Base-by-base conservation (phyloP, 345 rosid genomes). In the Syzygium oleosum region DNA sequence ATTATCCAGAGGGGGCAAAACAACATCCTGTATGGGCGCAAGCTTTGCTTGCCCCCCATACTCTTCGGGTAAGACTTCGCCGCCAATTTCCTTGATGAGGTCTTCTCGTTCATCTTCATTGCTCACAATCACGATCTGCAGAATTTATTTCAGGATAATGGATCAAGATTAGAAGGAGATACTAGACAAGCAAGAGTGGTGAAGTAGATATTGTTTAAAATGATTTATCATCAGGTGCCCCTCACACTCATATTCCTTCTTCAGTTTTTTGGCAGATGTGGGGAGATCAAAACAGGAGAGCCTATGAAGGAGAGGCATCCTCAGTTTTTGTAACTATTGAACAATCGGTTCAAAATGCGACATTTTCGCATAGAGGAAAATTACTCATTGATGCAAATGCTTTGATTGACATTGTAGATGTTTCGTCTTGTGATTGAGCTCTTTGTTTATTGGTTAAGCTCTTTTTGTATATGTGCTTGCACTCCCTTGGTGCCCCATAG, bases 31-130 rank as follows among this genome's bases (percentile, higher is more conserved):
- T 22, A 95, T 79, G 14, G 91, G 85, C 25, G 93, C 91, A 79
- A 94, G 92, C 88, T 91, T 95, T 85, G 97, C 96, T 88, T 88
- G 90, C 52, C 99, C 99, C 99, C 99, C 98, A 17, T 93, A 94
- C 43, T 95, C 98, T 88, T 93, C 94, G 0, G 98, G 99, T 88
- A 97, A 77, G 21, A 86, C 86, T 41, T 95, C 97, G 86, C 91
- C 88, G 14, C 98, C 98, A 22, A 96, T 59, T 87, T 94, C 95
- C 86, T 87, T 87, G 23, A 92, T 23, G 10, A 94, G 88, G 7
- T 89, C 87, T 86, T 43, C 87, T 88, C 63, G 89, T 88, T 94
- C 97, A 88, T 94, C 96, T 61, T 93, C 95, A 3, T 89, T 92
- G 41, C 88, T 92, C 65, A 94, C 94, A 41, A 96, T 94, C 90